These are phyloP conservation scores for Cryptococcus sp. DNA, from an alignment of 1,284 basidiomycete species.

Conservation along the genomic window DNA sequence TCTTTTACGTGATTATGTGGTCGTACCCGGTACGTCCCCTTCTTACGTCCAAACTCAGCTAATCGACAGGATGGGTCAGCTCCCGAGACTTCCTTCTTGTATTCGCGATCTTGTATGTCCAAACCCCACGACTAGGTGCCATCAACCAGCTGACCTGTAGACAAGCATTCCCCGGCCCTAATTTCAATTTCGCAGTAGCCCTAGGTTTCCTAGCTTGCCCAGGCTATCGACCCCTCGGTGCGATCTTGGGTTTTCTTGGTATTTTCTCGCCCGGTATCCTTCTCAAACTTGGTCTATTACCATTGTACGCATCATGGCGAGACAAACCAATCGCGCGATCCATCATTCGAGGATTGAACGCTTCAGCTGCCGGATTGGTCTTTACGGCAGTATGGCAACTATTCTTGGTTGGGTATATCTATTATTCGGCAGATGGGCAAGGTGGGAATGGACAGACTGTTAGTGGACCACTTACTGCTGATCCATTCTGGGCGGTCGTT, in stretches of 20 bases:
- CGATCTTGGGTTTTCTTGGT: conserved; percentile 53
- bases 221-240: conserved; percentile 48
- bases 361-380: conserved; percentile 56
- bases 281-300: conserved; percentile 54
- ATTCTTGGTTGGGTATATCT: conserved; percentile 46
- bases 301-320: conserved; percentile 53
- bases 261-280: conserved; percentile 56
- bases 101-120: conserved; percentile 50
- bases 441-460: conserved; percentile 15
- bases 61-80: conserved; percentile 16
- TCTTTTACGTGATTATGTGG: conserved; percentile 56
- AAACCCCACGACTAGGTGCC: conserved; percentile 3
- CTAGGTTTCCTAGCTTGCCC: conserved; percentile 53
- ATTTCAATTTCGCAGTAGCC: conserved; percentile 59
- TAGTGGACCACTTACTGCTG: conserved; percentile 43
- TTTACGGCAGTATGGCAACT: conserved; percentile 57
- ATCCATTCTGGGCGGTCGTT: conserved; percentile 52
- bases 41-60: background rate
- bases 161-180: conserved; percentile 57
- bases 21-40: conserved; percentile 49
- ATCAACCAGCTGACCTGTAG: conserved; percentile 16
- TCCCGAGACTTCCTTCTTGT: conserved; percentile 57
- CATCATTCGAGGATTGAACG: conserved; percentile 55
- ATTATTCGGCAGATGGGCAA: conserved; percentile 36
- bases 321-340: conserved; percentile 48